Percentiles rank a stretch among this genome's conserved stretches.
These are phyloP conservation scores for Xylaria sp. DNA, from an alignment of 2,329 filamentous ascomycete genomes.

Conservation along the genomic window DNA sequence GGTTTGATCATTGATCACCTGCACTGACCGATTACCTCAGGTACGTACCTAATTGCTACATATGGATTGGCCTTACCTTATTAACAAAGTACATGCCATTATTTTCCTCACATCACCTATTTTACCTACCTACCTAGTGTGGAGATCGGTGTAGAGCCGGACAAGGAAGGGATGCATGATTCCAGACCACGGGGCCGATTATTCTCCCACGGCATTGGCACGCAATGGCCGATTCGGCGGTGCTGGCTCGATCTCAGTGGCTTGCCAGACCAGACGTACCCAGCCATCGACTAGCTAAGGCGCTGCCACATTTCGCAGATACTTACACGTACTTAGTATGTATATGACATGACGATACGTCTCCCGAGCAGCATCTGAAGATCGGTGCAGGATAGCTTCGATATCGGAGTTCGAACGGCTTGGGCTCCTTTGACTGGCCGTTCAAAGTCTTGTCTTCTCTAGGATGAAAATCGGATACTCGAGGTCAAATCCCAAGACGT, in stretches of 20 bases:
- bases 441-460: not conserved
- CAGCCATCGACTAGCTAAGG: conserved; percentile 23
- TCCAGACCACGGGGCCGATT: conserved; percentile 24
- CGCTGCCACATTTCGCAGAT: conserved; percentile 6
- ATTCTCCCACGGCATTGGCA: conserved; percentile 21
- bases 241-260: conserved; percentile 20
- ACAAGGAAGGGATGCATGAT: conserved; percentile 28
- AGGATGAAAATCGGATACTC: not conserved
- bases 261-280: not conserved
- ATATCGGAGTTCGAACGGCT: conserved; percentile 25
- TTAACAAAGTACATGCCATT: not conserved
- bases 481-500: not conserved
- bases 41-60: too few relatives aligned
- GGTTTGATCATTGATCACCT: too few relatives aligned
- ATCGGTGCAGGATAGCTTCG: conserved; percentile 19
- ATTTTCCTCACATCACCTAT: not conserved
- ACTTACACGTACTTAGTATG: too few relatives aligned
- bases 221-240: conserved; percentile 25
- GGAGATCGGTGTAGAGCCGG: conserved; percentile 9
- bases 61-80: too few relatives aligned
- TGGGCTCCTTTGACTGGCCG: not conserved
- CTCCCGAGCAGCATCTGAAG: conserved; percentile 3
- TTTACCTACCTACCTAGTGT: too few relatives aligned
- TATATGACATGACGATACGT: conserved; percentile 23
- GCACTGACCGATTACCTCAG: too few relatives aligned